These are phyloP conservation scores for Aureobasidium subglaciale DNA, from an alignment of 2,329 filamentous ascomycete genomes.

Conservation along the genomic window DNA sequence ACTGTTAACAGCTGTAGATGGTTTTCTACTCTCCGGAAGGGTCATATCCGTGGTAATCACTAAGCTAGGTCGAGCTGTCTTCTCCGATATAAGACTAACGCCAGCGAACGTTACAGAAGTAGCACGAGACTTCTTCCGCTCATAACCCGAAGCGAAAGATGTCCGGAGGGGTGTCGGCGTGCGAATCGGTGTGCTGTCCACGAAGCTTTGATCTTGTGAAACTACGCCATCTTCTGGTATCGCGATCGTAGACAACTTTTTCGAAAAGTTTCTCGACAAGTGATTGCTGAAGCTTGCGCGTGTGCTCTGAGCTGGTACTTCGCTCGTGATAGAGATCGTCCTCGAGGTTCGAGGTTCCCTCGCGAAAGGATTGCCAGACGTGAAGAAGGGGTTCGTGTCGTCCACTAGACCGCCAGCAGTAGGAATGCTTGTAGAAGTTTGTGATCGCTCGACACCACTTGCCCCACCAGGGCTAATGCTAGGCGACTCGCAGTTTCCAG, in stretches of 20 bases:
- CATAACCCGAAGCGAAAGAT: not conserved
- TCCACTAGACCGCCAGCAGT: not conserved
- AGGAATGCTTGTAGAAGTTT: not conserved
- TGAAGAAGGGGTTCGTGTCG: not conserved
- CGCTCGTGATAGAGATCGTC: not conserved
- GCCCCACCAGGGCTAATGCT: not conserved
- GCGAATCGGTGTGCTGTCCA: not conserved
- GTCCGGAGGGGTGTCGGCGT: not conserved
- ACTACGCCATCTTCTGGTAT: not conserved
- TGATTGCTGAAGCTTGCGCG: not conserved
- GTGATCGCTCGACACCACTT: not conserved
- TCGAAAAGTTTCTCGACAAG: slow-evolving; percentile 2
- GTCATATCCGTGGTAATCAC: not conserved
- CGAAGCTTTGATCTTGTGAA: not conserved
- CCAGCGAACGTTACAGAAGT: not conserved
- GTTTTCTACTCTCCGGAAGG: not conserved
- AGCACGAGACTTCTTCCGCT: not conserved
- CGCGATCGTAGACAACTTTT: not conserved
- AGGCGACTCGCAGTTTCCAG: not conserved
- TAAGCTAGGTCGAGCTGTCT: not conserved
- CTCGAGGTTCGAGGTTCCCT: not conserved
- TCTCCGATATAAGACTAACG: not conserved
- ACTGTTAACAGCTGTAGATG: not conserved
- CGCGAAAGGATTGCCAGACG: not conserved
- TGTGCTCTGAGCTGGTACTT: not conserved